Evolutionary conservation across 176 grass and related monocot species (phyloP).

Genomic region (Thalia dealbata): DNA sequence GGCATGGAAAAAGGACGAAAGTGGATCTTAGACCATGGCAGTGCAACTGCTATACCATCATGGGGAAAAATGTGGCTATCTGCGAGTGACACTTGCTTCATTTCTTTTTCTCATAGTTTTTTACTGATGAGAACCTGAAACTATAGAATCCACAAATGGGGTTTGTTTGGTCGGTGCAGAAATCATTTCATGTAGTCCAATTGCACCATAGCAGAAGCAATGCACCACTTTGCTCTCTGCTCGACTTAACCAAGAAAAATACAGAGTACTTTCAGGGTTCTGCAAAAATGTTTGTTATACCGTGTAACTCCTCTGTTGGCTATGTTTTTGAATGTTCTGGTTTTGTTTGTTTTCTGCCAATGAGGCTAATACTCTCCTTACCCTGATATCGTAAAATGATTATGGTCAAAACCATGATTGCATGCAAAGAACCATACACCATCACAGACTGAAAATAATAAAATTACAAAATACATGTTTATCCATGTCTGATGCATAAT

Average conservation of each 20-base stretch:
- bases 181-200: neutral
- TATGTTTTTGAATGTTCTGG: no score
- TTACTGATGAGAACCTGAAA: slow-evolving; percentile 1
- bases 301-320: neutral
- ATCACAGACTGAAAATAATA: no score
- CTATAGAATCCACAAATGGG: neutral
- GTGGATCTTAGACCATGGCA: slow-evolving; percentile 86
- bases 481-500: no score
- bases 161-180: neutral
- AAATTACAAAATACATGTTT: no score
- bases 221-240: neutral
- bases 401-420: neutral
- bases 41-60: slow-evolving; percentile 77
- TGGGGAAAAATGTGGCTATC: slow-evolving; percentile 96
- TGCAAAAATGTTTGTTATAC: neutral
- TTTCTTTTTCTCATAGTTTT: slow-evolving; percentile 8
- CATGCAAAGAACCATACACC: neutral
- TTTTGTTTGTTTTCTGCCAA: neutral
- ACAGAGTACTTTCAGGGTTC: no score
- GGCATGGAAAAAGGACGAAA: slow-evolving; percentile 74
- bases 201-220: neutral
- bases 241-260: neutral
- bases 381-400: no score
- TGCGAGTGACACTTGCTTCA: slow-evolving; percentile 27
- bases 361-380: neutral